Percentiles rank a stretch among this genome's conserved stretches.
Evolutionary conservation across 1,139 yeast species (phyloP).

Genomic region (Geotrichum australiense): DNA sequence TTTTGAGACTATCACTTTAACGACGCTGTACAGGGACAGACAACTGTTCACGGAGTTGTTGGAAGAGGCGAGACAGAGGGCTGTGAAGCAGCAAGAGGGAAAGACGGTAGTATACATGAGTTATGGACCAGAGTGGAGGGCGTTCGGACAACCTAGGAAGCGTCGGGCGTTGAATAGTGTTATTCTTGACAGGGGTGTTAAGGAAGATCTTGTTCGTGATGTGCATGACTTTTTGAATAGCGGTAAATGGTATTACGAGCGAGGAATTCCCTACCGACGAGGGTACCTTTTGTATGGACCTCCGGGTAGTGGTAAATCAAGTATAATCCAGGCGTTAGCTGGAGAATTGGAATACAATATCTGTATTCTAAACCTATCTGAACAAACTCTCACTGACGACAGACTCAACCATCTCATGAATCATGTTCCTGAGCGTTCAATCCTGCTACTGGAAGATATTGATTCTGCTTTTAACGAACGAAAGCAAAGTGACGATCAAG

Average conservation of each 20-base stretch:
- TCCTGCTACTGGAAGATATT: constrained; percentile 79
- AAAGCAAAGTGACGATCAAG: constrained; percentile 64
- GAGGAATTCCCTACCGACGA: constrained; percentile 96
- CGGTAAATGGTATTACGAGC: constrained; percentile 86
- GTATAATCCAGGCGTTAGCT: constrained; percentile 92
- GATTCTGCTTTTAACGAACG: constrained; percentile 93
- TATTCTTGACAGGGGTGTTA: constrained; percentile 68
- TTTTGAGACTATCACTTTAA: constrained; percentile 87
- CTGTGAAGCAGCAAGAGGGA: constrained; percentile 80
- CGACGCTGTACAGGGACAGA: constrained; percentile 81
- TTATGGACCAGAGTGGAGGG: constrained; percentile 99
- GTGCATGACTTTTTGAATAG: constrained; percentile 71
- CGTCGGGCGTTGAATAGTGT: constrained; percentile 83
- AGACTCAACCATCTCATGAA: constrained; percentile 91
- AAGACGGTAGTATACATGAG: constrained; percentile 90
- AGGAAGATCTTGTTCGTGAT: constrained; percentile 58
- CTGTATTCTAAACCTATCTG: constrained; percentile 85
- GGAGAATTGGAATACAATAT: constrained; percentile 95
- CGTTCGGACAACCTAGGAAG: constrained; percentile 92
- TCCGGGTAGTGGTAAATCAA: constrained; percentile 96
- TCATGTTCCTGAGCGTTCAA: constrained; percentile 86
- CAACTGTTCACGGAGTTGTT: constrained; percentile 62
- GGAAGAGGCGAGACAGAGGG: constrained; percentile 77
- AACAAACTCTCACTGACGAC: constrained; percentile 88
- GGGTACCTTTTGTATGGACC: constrained; percentile 95